phyloP scores from a whole-genome alignment of 108 stramenopile genomes.

The Skeletonema grethae region DNA sequence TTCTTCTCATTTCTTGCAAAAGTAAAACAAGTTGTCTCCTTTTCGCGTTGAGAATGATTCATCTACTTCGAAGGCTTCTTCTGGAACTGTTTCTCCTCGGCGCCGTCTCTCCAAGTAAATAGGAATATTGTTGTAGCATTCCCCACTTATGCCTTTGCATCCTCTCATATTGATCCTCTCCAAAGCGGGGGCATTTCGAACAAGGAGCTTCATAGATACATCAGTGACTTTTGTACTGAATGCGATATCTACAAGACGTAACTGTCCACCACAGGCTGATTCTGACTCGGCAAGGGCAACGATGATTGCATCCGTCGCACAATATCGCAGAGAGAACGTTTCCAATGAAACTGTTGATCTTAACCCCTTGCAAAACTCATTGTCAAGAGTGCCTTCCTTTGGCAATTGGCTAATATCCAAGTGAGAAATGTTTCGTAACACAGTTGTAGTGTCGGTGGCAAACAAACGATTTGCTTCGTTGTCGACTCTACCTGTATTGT shows the following conservation, averaged over 20 bases:
- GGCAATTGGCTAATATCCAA: conserved; percentile 1
- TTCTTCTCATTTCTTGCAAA: conserved; percentile 3
- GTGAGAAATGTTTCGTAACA: conserved; percentile 6
- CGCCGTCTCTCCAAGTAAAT: conserved; percentile 9
- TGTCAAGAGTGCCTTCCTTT: not conserved
- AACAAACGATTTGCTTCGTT: not conserved
- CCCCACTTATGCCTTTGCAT: conserved; percentile 9
- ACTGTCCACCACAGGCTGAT: conserved; percentile 5
- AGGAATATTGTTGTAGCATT: conserved; percentile 12
- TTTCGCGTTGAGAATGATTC: conserved; percentile 7
- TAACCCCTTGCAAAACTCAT: conserved; percentile 10
- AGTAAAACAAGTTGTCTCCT: conserved; percentile 14
- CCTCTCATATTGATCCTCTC: conserved; percentile 17
- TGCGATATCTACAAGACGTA: conserved; percentile 13
- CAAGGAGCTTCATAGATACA: conserved; percentile 7
- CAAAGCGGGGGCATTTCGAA: conserved; percentile 1
- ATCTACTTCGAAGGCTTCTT: conserved; percentile 3
- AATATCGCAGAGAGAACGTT: conserved; percentile 12
- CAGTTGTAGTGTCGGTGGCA: not conserved
- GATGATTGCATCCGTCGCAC: conserved; percentile 9
- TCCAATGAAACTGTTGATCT: conserved; percentile 1
- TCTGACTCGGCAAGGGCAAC: conserved; percentile 8
- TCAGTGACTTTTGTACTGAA: conserved; percentile 12
- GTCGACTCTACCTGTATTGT: not conserved
- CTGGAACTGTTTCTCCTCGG: not conserved